Conservation (phyloP, 495 filamentous ascomycete species). For the Amniculicola lignicola region DNA sequence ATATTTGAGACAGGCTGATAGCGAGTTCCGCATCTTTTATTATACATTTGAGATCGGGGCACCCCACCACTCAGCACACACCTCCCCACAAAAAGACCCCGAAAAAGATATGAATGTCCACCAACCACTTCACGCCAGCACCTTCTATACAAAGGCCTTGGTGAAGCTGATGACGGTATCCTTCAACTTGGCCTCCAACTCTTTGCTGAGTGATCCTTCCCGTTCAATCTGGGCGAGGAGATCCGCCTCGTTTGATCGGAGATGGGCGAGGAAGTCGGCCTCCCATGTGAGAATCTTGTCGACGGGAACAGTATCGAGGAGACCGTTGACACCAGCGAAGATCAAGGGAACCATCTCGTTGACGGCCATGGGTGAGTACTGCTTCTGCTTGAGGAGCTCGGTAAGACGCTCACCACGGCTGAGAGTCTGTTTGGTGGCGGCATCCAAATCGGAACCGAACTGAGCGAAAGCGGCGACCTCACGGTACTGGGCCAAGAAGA, state of each 20-base stretch:
- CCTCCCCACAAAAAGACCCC: conserved; percentile 28
- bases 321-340: conserved; percentile 98
- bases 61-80: conserved; percentile 35
- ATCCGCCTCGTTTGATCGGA: conserved; percentile 84
- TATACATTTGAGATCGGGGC: conserved; percentile 35
- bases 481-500: conserved; percentile 99
- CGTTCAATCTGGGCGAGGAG: conserved; percentile 85
- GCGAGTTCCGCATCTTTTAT: conserved; percentile 35
- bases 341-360: conserved; percentile 99
- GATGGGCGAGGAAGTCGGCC: conserved; percentile 84
- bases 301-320: conserved; percentile 83
- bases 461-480: conserved; percentile 99
- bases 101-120: conserved; percentile 31
- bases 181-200: conserved; percentile 82
- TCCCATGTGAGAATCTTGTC: conserved; percentile 87
- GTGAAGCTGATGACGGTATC: conserved; percentile 77
- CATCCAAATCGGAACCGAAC: conserved; percentile 99
- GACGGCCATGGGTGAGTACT: conserved; percentile 98
- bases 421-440: conserved; percentile 97
- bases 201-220: conserved; percentile 95
- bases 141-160: conserved; percentile 72
- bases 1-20: conserved; percentile 39
- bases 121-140: conserved; percentile 19
- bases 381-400: conserved; percentile 99
- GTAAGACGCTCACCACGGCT: conserved; percentile 98